Evolutionary conservation across 305 asterid species (phyloP).

Genomic region (Andrographis paniculata): DNA sequence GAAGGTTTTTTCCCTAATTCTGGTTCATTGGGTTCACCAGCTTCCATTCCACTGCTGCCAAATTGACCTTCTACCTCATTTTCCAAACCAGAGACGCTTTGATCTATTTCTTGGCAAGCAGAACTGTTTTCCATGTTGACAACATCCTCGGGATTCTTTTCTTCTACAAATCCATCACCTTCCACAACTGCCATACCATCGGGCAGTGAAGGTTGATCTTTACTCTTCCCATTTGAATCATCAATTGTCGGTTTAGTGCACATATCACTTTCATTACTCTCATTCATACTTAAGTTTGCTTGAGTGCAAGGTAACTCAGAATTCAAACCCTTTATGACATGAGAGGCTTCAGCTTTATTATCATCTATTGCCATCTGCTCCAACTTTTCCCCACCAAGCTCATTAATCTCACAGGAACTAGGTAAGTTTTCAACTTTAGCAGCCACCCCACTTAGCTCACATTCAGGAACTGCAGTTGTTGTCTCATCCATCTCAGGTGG

Average conservation of each 20-base stretch:
- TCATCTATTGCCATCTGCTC: conserved; percentile 26
- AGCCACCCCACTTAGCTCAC: conserved; percentile 26
- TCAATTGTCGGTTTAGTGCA: conserved; percentile 24
- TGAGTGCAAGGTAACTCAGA: conserved; percentile 42
- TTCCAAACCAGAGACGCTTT: conserved; percentile 26
- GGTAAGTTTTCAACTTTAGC: conserved; percentile 33
- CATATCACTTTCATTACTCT: conserved; percentile 31
- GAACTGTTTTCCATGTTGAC: conserved; percentile 8
- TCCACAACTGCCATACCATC: conserved; percentile 31
- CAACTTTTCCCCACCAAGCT: conserved; percentile 26
- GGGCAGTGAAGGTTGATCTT: conserved; percentile 20
- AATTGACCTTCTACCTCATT: conserved; percentile 29
- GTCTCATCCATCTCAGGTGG: conserved; percentile 30
- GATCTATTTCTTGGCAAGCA: conserved; percentile 16
- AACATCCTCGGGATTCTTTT: conserved; percentile 27
- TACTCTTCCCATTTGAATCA: conserved; percentile 26
- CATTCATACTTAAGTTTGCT: conserved; percentile 30
- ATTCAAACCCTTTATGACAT: conserved; percentile 38
- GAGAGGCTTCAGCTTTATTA: conserved; percentile 25
- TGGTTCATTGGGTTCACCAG: conserved; percentile 25
- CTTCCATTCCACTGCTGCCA: conserved; percentile 25
- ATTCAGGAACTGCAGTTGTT: conserved; percentile 30
- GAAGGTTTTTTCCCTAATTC: conserved; percentile 33
- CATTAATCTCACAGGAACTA: conserved; percentile 41
- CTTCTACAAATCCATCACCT: conserved; percentile 26